Base-by-base conservation (phyloP, 2,329 filamentous ascomycete genomes). In the Ophiosphaerella korrae region DNA sequence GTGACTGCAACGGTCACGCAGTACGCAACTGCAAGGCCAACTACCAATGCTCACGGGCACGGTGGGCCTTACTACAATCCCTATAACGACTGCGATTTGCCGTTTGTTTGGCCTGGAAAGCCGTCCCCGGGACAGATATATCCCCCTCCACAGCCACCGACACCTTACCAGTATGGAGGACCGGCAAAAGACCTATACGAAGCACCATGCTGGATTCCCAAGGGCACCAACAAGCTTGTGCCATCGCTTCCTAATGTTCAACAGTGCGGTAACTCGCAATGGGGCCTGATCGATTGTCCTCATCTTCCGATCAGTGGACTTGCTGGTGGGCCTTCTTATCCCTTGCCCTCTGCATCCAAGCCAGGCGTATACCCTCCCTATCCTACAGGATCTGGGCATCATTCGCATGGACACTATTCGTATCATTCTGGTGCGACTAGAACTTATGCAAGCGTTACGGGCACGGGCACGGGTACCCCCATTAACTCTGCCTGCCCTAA, bases 1-100 rank as follows among this genome's bases (percentile, higher is more conserved):
- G 50, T 49, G 8, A 62, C 55, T 11, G 55, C 52, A 6, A 60
- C 54, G 9, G 51, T 58, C 26, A 62, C 52, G 12, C 35, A 58
- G 33, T 58, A 63, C 23, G 53, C 59, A 12, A 57, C 60, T 16
- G 57, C 57, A 3, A 44, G 53, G 21, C 53, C 62, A 3, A 63
- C 57, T 6, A 54, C 47, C 9, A 62, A 61, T 21, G 14, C 53
- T 31, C 57, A 65, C 29, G 66, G 59, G n/a, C 66, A 68, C 21
- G 66, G 66, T 18, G 67, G 67, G 8, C 64, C 62, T 1, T 67
- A 68, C 34, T 56, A 64, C 39, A 71, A 71, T 34, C 63, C 66
- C 4, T 68, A 70, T 49, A 67, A 71, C 40, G 59, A 62, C 36
- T 34, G 60, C 13, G 59, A 63, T 1, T 55, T 65, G 3, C 64